phyloP scores from a whole-genome alignment of 2,329 filamentous ascomycete species.

The Dendrostoma leiphaemia region DNA sequence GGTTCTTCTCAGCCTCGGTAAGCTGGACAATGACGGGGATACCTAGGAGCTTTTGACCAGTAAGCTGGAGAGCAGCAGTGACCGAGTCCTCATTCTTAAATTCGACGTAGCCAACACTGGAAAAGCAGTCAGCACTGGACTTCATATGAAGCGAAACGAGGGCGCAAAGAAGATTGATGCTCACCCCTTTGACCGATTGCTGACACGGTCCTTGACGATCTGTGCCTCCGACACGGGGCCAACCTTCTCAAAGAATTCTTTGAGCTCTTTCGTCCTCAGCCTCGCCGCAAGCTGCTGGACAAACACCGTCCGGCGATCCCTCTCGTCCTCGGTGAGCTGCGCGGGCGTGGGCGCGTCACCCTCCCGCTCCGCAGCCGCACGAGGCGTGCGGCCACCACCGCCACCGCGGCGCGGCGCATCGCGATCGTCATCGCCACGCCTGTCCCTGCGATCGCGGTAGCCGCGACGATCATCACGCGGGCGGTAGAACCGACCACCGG shows the following conservation, averaged over 20 bases:
- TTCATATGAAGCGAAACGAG: neutral
- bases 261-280: slow-evolving; percentile 86
- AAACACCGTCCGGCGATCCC: slow-evolving; percentile 94
- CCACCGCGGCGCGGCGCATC: slow-evolving; percentile 46
- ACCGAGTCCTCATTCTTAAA: slow-evolving; percentile 97
- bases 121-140: slow-evolving; percentile 1
- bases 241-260: slow-evolving; percentile 92
- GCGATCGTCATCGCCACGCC: slow-evolving; percentile 40
- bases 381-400: slow-evolving; percentile 38
- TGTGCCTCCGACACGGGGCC: slow-evolving; percentile 95
- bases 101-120: slow-evolving; percentile 97
- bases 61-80: slow-evolving; percentile 90
- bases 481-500: slow-evolving; percentile 54
- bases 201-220: slow-evolving; percentile 97
- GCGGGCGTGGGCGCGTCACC: slow-evolving; percentile 59
- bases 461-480: slow-evolving; percentile 45
- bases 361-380: slow-evolving; percentile 52
- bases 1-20: slow-evolving; percentile 99
- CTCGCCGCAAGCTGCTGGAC: slow-evolving; percentile 97
- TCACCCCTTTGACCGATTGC: slow-evolving; percentile 95
- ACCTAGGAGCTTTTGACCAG: slow-evolving; percentile 96
- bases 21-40: slow-evolving; percentile 98
- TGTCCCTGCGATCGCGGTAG: slow-evolving; percentile 43
- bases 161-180: slow-evolving; percentile 27
- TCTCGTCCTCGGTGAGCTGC: slow-evolving; percentile 85